Evolutionary conservation across 495 filamentous ascomycete species (phyloP).

Genomic region (Aspergillus campestris): DNA sequence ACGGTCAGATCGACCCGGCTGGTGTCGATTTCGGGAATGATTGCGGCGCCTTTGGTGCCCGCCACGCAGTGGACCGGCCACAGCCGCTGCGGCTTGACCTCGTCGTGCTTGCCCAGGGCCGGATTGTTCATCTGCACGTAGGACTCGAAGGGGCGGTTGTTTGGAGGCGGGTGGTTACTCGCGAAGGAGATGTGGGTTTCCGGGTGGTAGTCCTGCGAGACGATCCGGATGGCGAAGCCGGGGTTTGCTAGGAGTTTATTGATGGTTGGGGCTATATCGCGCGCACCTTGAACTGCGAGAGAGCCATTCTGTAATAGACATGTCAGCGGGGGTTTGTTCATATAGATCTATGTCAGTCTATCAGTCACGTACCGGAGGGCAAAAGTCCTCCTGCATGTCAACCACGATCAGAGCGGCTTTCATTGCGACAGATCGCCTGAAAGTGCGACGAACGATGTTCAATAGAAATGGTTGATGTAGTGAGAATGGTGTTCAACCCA

Average conservation of each 20-base stretch:
- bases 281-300: conserved; percentile 67
- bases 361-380: conserved; percentile 57
- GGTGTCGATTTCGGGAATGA: conserved; percentile 65
- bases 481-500: too few relatives aligned
- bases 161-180: conserved; percentile 57
- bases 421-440: conserved; percentile 7
- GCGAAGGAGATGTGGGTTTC: conserved; percentile 83
- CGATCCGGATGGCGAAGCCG: conserved; percentile 59
- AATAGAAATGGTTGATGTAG: too few relatives aligned
- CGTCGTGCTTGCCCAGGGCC: conserved; percentile 42
- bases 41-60: conserved; percentile 58
- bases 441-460: not conserved
- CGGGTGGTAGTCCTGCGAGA: conserved; percentile 89
- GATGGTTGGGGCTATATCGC: conserved; percentile 57
- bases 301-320: conserved; percentile 56
- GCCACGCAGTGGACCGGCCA: conserved; percentile 92
- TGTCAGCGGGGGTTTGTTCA: too few relatives aligned
- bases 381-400: conserved; percentile 96
- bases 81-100: conserved; percentile 59
- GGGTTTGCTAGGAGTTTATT: conserved; percentile 68
- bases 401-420: conserved; percentile 64
- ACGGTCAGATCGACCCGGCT: conserved; percentile 53
- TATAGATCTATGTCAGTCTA: too few relatives aligned
- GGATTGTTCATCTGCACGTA: conserved; percentile 60
- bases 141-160: conserved; percentile 60